A percentile compares a stretch with the other conserved stretches of the same genome.
Evolutionary conservation across 805 yeast species (phyloP).

Genomic region (Spathaspora arborariae): DNA sequence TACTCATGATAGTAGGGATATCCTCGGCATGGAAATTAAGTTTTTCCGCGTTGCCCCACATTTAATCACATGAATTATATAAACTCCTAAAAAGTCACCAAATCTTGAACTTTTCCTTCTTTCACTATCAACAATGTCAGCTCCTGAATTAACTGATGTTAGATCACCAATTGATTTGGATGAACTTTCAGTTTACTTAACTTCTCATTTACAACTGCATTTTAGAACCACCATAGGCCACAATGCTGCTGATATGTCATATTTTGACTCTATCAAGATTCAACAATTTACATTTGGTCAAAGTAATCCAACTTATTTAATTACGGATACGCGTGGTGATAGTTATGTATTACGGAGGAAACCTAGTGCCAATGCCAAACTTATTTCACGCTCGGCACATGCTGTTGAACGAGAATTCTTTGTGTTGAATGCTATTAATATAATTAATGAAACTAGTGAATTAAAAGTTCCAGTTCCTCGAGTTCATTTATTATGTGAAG

Average conservation of each 20-base stretch:
- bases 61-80: neutral
- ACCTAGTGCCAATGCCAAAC: conserved; percentile 47
- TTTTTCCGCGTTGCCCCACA: conserved; percentile 1
- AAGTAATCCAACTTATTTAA: conserved; percentile 54
- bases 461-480: conserved; percentile 51
- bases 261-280: conserved; percentile 21
- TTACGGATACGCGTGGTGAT: conserved; percentile 37
- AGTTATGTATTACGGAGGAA: conserved; percentile 52
- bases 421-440: conserved; percentile 39
- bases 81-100: neutral
- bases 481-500: conserved; percentile 52
- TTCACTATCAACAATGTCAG: conserved; percentile 3
- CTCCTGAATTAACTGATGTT: conserved; percentile 26
- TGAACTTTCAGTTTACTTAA: conserved; percentile 20
- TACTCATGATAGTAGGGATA: neutral
- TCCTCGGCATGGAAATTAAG: conserved; percentile 1
- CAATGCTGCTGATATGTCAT: conserved; percentile 13
- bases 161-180: conserved; percentile 29
- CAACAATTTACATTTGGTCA: conserved; percentile 62
- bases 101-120: neutral
- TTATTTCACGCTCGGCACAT: conserved; percentile 56
- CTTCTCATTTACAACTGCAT: conserved; percentile 9
- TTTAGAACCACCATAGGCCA: conserved; percentile 21
- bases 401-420: conserved; percentile 59
- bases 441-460: conserved; percentile 14